Base-by-base conservation (phyloP, 176 grass and related monocot genomes). In the Phyllostachys edulis region DNA sequence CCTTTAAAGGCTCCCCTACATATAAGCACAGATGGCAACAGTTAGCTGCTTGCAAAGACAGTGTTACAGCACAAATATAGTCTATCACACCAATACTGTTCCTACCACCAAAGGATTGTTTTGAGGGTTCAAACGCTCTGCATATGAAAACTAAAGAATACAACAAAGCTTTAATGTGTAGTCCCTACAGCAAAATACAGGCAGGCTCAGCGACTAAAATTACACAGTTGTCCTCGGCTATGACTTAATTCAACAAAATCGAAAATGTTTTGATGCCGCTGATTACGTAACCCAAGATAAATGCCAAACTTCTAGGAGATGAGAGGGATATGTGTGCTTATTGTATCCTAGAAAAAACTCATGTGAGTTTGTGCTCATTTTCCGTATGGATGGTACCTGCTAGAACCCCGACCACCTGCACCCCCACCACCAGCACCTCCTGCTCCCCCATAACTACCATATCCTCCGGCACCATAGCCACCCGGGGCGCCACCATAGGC, bases 301-400 rank as follows among this genome's bases (percentile, higher is more conserved):
- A 76, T 64, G 51, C 73, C 26, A 8, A 77, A 57, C 15, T 83
- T 79, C 80, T 82, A 68, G 59, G 67, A 67, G 69, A 74, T 68
- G 52, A 3, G 8, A 69, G 63, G 68, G 46, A 61, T 61, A 47
- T 29, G 51, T 37, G 14, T 3, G 29, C 66, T 64, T 70, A 56
- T 52, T 51, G 38, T 46, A 62, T 52, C 84, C 80, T 73, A 83
- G 84, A 57, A 75, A 80, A 46, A 62, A 34, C 32, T 32, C 29
- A 21, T 37, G 44, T 0, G 51, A 44, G 55, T 17, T 42, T 21
- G 2, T 9, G 11, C 74, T 90, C 82, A 90, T 51, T 93, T 95
- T 68, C 90, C 93, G n/a, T 95, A 95, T 0, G 93, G 93, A 75
- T 95, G 93, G 37, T 95, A 95, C 89, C 93, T 95, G 81, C 87